Base-by-base conservation (phyloP, 2,329 filamentous ascomycete species). In the Cytospora piceicola region DNA sequence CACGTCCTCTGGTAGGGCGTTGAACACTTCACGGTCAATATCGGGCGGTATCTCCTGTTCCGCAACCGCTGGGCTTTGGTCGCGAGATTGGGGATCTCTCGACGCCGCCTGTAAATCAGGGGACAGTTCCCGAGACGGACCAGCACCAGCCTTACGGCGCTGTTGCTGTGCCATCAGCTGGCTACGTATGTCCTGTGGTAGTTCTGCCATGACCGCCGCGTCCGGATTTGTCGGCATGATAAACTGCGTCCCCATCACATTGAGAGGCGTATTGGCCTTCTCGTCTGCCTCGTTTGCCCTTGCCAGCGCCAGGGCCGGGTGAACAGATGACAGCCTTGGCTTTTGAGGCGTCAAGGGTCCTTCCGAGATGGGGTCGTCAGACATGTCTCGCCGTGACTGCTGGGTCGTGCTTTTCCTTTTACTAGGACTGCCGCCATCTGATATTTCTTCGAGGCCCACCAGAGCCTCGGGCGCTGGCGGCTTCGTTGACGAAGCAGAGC, bases 211-310 rank as follows among this genome's bases (percentile, higher is more conserved):
- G 0, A 97, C 90, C n/a, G 84, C 81, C 0, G 90, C 88, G 73
- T 99, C 95, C 2, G 91, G 85, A 70, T 97, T 92, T 1, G 86
- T 86, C 0, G 95, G 95, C 71, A 99, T 82, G 56, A 98, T 87
- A 72, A 99, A 99, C 72, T 99, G 95, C 0, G 94, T 97, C 2
- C 94, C 93, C 3, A 88, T 82, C 3, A 92, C 85, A 72, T 97
- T 96, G 27, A 97, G 79, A 1, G 89, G 89, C 8, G 85, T 86
- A 68, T 84, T 90, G 27, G 90, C 80, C 77, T 86, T 80, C 69
- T 79, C 66, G 74, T 91, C 77, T 64, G 76, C 79, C 49, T 82
- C 78, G 64, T 79, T 82, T 2, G 83, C 81, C 69, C 78, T 81
- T 3, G 82, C 77, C 57, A 88, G 77, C 2, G 81, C 79, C 61